A percentile compares a stretch with the other conserved stretches of the same genome.
These are phyloP conservation scores for Dendrostoma leiphaemia DNA, from an alignment of 2,329 filamentous ascomycete species.

Conservation along the genomic window DNA sequence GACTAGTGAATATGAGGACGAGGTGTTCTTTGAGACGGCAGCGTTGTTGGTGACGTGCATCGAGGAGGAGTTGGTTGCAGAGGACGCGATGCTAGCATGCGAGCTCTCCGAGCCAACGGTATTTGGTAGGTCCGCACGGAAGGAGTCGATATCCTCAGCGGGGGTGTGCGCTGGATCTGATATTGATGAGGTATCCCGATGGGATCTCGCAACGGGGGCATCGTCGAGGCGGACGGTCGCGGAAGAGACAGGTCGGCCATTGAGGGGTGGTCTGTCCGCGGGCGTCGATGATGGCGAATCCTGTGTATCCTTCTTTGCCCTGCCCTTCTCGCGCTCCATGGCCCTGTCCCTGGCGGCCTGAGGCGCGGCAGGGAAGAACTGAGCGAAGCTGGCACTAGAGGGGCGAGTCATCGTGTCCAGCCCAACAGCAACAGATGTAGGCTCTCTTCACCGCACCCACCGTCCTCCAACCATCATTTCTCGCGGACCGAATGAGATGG, in stretches of 20 bases:
- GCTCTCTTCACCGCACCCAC: conserved; percentile 46
- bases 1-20: conserved; percentile 42
- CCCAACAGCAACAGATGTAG: conserved; percentile 33
- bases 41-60: conserved; percentile 40
- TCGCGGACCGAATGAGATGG: conserved; percentile 32
- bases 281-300: conserved; percentile 26
- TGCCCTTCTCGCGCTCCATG: conserved; percentile 61
- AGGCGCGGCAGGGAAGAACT: conserved; percentile 81
- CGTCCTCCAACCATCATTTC: conserved; percentile 58
- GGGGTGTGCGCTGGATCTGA: conserved; percentile 36
- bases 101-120: conserved; percentile 72
- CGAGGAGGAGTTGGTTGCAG: conserved; percentile 59
- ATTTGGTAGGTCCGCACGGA: conserved; percentile 65
- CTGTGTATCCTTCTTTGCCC: conserved; percentile 50
- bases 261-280: conserved; percentile 19
- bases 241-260: conserved; percentile 25
- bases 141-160: conserved; percentile 57
- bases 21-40: conserved; percentile 33
- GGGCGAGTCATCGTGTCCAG: conserved; percentile 71
- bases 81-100: conserved; percentile 67
- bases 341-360: conserved; percentile 59
- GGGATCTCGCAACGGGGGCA: conserved; percentile 32
- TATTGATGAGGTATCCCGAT: conserved; percentile 31
- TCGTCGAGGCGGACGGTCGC: conserved; percentile 18
- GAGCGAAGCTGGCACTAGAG: conserved; percentile 72